Evolutionary conservation across 139 green algal species (phyloP).

Genomic region (Auxenochlorella pyrenoidosa): DNA sequence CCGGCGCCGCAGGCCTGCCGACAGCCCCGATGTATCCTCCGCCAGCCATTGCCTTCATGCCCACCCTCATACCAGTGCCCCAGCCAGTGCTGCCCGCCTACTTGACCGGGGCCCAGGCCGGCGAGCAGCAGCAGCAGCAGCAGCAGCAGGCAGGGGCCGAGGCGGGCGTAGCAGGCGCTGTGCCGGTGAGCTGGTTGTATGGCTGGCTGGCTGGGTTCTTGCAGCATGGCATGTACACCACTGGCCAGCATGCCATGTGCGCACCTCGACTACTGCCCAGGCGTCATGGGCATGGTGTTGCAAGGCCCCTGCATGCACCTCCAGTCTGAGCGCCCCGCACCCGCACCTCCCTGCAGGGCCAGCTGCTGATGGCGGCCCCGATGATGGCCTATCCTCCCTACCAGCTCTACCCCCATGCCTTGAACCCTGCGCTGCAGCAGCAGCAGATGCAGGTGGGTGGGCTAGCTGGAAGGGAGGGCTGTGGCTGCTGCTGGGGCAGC

Average conservation of each 20-base stretch:
- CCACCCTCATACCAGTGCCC: slow-evolving; percentile 38
- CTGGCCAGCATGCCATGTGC: neutral
- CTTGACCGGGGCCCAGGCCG: neutral
- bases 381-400: slow-evolving; percentile 20
- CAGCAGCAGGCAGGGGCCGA: slow-evolving; percentile 17
- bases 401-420: neutral
- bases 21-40: neutral
- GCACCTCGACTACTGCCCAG: neutral
- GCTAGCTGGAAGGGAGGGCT: neutral
- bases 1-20: neutral
- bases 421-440: neutral
- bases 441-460: neutral
- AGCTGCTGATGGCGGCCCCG: slow-evolving; percentile 17
- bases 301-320: neutral
- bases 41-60: slow-evolving; percentile 32
- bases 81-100: slow-evolving; percentile 41
- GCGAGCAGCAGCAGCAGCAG: slow-evolving; percentile 3
- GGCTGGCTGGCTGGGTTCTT: neutral
- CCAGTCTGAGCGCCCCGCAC: no score
- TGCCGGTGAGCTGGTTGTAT: neutral
- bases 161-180: slow-evolving; percentile 14
- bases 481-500: neutral
- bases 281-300: neutral
- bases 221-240: neutral
- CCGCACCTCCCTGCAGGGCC: slow-evolving; percentile 4